Conservation (phyloP, 2,329 filamentous ascomycete genomes). For the Blastomyces silverae region DNA sequence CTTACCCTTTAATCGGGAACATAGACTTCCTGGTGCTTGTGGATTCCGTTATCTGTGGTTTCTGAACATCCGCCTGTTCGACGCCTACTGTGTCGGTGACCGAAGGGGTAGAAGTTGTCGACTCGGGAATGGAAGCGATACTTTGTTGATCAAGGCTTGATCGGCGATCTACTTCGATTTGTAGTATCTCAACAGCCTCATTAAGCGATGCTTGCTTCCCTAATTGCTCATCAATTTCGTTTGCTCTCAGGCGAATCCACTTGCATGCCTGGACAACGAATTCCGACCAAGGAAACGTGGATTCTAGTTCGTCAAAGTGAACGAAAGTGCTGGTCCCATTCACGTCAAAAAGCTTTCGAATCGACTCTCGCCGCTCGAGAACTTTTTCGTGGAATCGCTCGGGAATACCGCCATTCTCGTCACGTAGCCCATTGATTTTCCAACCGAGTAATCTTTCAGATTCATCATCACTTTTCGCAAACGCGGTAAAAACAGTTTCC, state of each 20-base stretch:
- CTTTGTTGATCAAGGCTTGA: slow-evolving; percentile 22
- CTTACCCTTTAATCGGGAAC: slow-evolving; percentile 2
- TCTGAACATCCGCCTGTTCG: background rate
- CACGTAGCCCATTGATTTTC: slow-evolving; percentile 18
- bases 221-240: slow-evolving; percentile 43
- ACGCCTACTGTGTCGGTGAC: background rate
- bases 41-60: background rate
- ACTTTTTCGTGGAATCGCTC: slow-evolving; percentile 1
- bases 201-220: slow-evolving; percentile 40
- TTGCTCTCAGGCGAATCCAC: slow-evolving; percentile 43
- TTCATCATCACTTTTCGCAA: slow-evolving; percentile 3
- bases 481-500: slow-evolving; percentile 15
- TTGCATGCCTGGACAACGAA: slow-evolving; percentile 42
- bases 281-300: slow-evolving; percentile 45
- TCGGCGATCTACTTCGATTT: slow-evolving; percentile 30
- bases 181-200: slow-evolving; percentile 23
- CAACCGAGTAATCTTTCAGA: slow-evolving; percentile 17
- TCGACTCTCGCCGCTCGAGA: slow-evolving; percentile 12
- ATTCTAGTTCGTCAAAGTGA: slow-evolving; percentile 40
- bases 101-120: slow-evolving; percentile 29
- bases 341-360: slow-evolving; percentile 7
- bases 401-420: slow-evolving; percentile 3
- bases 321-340: slow-evolving; percentile 24
- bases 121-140: slow-evolving; percentile 29
- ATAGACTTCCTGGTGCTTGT: background rate